These are phyloP conservation scores for Tricholomella constricta DNA, from an alignment of 768 basidiomycete species.

Conservation along the genomic window DNA sequence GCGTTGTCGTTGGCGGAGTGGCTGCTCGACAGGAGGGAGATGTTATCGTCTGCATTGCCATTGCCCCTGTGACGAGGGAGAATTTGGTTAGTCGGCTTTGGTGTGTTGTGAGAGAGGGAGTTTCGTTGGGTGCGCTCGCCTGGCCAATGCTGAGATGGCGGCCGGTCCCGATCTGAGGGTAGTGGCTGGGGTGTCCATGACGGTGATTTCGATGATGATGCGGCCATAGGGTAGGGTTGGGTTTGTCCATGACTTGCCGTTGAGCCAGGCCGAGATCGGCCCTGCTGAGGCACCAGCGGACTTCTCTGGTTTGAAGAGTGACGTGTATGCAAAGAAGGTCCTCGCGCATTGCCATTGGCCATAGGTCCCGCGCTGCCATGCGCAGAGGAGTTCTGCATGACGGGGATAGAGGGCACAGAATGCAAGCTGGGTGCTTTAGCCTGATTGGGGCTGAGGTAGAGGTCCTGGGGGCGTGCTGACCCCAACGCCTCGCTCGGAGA, in stretches of 20 bases:
- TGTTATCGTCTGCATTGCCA: neutral
- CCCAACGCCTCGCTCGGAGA: constrained; percentile 18
- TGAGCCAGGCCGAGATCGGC: constrained; percentile 5
- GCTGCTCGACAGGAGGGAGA: constrained; percentile 2
- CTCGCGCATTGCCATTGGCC: no score
- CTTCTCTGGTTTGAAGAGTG: neutral
- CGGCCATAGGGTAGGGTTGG: neutral
- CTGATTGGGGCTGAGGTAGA: constrained; percentile 15
- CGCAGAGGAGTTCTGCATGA: no score
- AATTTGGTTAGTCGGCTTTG: neutral
- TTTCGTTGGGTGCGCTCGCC: neutral
- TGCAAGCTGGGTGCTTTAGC: constrained; percentile 4
- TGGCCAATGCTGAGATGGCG: constrained; percentile 2
- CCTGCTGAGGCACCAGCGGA: neutral
- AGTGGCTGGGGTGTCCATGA: neutral
- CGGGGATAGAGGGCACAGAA: constrained; percentile 6
- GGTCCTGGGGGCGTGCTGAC: constrained; percentile 9
- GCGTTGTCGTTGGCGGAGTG: constrained; percentile 1
- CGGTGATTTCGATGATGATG: neutral
- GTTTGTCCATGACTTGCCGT: constrained; percentile 2
- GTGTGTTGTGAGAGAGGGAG: constrained; percentile 3
- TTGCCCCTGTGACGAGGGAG: neutral
- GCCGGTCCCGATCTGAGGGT: neutral
- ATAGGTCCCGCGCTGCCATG: no score
- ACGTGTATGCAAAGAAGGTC: neutral